Evolutionary conservation across 1,139 yeast genomes (phyloP).

Genomic region (Blastobotrys persicus): DNA sequence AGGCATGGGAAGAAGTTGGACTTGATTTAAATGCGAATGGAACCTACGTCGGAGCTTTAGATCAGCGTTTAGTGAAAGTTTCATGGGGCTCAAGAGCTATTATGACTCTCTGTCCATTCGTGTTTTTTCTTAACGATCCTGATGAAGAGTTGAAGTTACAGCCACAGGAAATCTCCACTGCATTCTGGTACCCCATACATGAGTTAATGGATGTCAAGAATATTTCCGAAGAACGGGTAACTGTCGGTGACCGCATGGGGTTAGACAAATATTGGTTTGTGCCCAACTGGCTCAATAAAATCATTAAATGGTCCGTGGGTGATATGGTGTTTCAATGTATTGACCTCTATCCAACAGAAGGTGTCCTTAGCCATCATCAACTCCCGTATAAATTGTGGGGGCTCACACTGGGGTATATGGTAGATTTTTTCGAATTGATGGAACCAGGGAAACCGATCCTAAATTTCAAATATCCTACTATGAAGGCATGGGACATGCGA

Average conservation of each 20-base stretch:
- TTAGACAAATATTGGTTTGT: constrained; percentile 20
- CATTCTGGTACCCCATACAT: constrained; percentile 40
- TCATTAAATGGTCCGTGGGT: constrained; percentile 31
- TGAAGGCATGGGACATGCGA: constrained; percentile 30
- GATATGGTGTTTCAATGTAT: constrained; percentile 36
- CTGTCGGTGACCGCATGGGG: constrained; percentile 31
- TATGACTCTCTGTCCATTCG: constrained; percentile 40
- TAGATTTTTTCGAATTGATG: constrained; percentile 35
- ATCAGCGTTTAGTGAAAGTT: constrained; percentile 37
- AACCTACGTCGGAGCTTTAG: constrained; percentile 36
- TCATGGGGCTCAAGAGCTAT: constrained; percentile 37
- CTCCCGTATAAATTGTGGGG: constrained; percentile 41
- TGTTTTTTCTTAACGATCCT: constrained; percentile 32
- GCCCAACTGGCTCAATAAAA: constrained; percentile 21
- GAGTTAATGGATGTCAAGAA: constrained; percentile 27
- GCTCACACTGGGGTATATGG: constrained; percentile 37
- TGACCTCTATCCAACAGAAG: constrained; percentile 26
- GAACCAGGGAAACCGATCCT: constrained; percentile 23
- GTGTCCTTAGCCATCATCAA: constrained; percentile 13
- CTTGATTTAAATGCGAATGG: constrained; percentile 33
- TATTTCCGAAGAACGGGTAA: constrained; percentile 27
- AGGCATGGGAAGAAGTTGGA: constrained; percentile 42
- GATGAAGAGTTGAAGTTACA: constrained; percentile 31
- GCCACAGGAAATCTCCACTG: constrained; percentile 39
- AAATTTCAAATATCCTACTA: constrained; percentile 24